Percentiles rank a stretch among this genome's conserved stretches.
Conservation (phyloP, 2,329 filamentous ascomycete genomes). For the Xylariales sp. region DNA sequence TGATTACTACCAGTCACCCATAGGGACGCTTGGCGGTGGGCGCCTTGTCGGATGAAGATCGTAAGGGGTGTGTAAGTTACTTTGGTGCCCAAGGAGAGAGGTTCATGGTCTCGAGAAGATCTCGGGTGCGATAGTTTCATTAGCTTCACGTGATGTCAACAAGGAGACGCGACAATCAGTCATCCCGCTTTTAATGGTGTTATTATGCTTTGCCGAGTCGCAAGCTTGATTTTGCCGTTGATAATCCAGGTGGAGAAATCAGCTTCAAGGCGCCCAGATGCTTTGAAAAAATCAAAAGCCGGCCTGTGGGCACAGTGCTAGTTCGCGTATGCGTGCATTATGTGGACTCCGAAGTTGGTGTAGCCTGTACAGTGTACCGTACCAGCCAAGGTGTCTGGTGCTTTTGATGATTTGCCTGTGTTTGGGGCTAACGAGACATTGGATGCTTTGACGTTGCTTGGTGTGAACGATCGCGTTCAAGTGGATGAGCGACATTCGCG, state of each 20-base stretch:
- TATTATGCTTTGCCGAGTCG: slow-evolving; percentile 7
- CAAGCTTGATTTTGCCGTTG: slow-evolving; percentile 2
- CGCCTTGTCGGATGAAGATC: too few species aligned
- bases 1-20: too few species aligned
- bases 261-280: neutral
- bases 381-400: slow-evolving; percentile 8
- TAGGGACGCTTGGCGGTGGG: too few species aligned
- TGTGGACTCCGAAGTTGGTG: slow-evolving; percentile 1
- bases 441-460: slow-evolving; percentile 17
- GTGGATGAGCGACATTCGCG: slow-evolving; percentile 20
- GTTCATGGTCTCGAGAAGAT: too few species aligned
- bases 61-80: neutral
- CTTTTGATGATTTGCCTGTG: slow-evolving; percentile 13
- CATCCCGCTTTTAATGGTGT: neutral
- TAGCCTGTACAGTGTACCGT: slow-evolving; percentile 9
- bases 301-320: slow-evolving; percentile 7
- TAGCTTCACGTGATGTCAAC: slow-evolving; percentile 12
- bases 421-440: slow-evolving; percentile 21
- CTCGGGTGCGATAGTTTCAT: too few species aligned
- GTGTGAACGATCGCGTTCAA: slow-evolving; percentile 11
- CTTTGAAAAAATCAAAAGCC: neutral
- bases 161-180: slow-evolving; percentile 6
- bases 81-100: neutral
- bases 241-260: neutral
- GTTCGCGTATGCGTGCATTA: slow-evolving; percentile 3